Evolutionary conservation across 2,329 filamentous ascomycete genomes (phyloP).

Genomic region (Chaetomium strumarium): DNA sequence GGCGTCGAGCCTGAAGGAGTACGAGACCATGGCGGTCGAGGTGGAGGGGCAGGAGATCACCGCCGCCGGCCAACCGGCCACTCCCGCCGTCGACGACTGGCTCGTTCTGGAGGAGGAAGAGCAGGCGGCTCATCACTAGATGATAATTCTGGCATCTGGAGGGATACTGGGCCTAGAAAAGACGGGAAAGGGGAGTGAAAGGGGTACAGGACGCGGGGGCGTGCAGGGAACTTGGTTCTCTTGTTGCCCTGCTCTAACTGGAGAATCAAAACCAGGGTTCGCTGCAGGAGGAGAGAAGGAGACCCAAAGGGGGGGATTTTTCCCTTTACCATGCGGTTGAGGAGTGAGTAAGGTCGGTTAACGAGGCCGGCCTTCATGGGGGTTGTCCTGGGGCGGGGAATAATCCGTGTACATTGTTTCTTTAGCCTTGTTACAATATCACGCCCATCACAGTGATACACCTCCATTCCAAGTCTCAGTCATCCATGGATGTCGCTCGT

Average conservation of each 20-base stretch:
- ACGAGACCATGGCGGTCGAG: conserved; percentile 91
- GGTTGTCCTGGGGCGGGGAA: conserved; percentile 21
- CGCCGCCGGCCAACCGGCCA: conserved; percentile 53
- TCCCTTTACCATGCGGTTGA: neutral
- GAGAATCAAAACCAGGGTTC: neutral
- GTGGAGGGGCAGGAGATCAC: conserved; percentile 76
- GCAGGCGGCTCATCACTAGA: conserved; percentile 44
- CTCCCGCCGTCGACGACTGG: conserved; percentile 61
- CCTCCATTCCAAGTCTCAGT: too few relatives aligned
- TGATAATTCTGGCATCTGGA: too few relatives aligned
- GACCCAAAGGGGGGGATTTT: neutral
- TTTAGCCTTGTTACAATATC: conserved; percentile 22
- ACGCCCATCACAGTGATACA: conserved; percentile 7
- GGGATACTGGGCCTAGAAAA: too few relatives aligned
- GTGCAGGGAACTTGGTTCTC: neutral
- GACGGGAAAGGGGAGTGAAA: neutral
- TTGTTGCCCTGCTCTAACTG: neutral
- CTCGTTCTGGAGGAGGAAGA: conserved; percentile 74
- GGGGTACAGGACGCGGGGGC: too few relatives aligned
- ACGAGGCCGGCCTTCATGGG: conserved; percentile 5
- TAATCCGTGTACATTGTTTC: conserved; percentile 38
- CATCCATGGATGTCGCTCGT: too few relatives aligned
- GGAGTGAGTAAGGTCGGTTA: neutral
- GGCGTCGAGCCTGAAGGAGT: conserved; percentile 83
- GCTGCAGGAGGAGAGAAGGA: neutral